Evolutionary conservation across 192 early-diverging fungal genomes (phyloP).

Genomic region (Chytriomyces hyalinus): DNA sequence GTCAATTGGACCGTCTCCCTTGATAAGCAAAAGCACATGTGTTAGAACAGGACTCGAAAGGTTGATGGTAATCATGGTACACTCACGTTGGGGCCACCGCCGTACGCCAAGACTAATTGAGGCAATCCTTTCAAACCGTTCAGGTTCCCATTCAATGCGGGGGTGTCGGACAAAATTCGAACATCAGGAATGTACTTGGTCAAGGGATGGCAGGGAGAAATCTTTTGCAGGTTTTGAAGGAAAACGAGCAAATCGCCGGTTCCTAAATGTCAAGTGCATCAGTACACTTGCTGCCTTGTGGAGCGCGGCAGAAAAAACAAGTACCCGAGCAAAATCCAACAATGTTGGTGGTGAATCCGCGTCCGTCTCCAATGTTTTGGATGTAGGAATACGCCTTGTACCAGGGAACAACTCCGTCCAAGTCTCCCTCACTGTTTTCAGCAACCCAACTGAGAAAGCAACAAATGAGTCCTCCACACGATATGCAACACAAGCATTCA

Average conservation of each 20-base stretch:
- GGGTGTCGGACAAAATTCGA: neutral
- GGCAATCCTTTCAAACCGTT: neutral
- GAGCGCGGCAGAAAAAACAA: neutral
- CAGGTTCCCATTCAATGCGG: neutral
- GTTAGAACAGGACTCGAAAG: neutral
- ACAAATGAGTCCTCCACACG: too few relatives aligned
- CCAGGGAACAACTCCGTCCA: slow-evolving; percentile 22
- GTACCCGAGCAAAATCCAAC: slow-evolving; percentile 19
- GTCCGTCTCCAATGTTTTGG: slow-evolving; percentile 25
- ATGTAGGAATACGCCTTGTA: slow-evolving; percentile 26
- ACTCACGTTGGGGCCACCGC: neutral
- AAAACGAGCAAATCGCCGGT: slow-evolving; percentile 13
- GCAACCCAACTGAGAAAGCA: neutral
- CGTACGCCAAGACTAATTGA: slow-evolving; percentile 5
- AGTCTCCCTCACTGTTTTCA: slow-evolving; percentile 1
- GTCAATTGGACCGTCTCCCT: slow-evolving; percentile 10
- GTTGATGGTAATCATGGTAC: neutral
- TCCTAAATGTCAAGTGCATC: neutral
- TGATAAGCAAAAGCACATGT: neutral
- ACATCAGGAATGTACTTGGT: slow-evolving; percentile 22
- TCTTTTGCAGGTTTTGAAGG: slow-evolving; percentile 13
- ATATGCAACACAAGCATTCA: too few relatives aligned
- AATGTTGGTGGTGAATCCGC: slow-evolving; percentile 25
- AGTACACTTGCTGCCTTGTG: neutral
- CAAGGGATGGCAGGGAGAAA: slow-evolving; percentile 8